Conservation (phyloP, 2,329 filamentous ascomycete species). For the Fusarium avenaceum region DNA sequence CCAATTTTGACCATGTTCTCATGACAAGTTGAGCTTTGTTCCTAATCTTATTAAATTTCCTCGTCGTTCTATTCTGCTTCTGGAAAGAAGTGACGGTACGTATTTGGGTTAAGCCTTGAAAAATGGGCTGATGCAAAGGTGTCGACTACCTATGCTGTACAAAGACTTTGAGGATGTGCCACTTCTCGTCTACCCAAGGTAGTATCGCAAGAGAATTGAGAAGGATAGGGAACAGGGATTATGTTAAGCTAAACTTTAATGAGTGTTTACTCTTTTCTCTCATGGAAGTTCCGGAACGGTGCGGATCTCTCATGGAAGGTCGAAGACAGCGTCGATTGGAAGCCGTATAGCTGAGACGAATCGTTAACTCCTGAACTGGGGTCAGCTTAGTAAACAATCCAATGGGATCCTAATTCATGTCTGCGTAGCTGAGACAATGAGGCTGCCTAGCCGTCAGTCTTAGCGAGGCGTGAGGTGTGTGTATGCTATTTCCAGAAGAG, state of each 20-base stretch:
- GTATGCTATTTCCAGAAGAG: slow-evolving; percentile 26
- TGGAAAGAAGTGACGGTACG: slow-evolving; percentile 38
- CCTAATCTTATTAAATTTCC: slow-evolving; percentile 10
- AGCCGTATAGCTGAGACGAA: slow-evolving; percentile 3
- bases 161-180: slow-evolving; percentile 12
- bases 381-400: slow-evolving; percentile 5
- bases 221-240: slow-evolving; percentile 16
- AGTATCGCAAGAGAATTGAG: slow-evolving; percentile 17
- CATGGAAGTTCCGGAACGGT: slow-evolving; percentile 1
- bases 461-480: slow-evolving; percentile 29
- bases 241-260: slow-evolving; percentile 21
- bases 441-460: slow-evolving; percentile 31
- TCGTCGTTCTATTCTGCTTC: slow-evolving; percentile 45
- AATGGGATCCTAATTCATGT: slow-evolving; percentile 7
- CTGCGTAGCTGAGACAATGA: slow-evolving; percentile 33
- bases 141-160: neutral
- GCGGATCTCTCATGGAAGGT: neutral
- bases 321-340: neutral
- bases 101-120: slow-evolving; percentile 27
- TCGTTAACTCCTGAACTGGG: slow-evolving; percentile 12
- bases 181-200: slow-evolving; percentile 12
- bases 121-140: slow-evolving; percentile 47
- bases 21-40: neutral
- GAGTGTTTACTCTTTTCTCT: neutral
- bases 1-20: neutral